Conservation (phyloP, 164 flowering plant species). For the Sedum album region DNA sequence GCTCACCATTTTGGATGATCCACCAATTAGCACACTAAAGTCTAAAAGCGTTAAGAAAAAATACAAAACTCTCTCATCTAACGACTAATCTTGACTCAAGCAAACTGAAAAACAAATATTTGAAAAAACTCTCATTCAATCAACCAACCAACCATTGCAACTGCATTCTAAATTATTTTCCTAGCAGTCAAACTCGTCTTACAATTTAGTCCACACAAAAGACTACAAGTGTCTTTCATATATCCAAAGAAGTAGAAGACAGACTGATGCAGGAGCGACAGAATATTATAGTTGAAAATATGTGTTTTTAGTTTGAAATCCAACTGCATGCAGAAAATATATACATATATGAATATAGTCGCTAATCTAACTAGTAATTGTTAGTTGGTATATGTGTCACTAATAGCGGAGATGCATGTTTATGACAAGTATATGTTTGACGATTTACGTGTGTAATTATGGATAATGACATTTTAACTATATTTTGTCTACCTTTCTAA, state of each 20-base stretch:
- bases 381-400: too few relatives aligned
- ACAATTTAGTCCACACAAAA: not conserved
- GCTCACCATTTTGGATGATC: not conserved
- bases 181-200: not conserved
- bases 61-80: not conserved
- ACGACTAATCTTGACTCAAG: not conserved
- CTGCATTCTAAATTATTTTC: constrained; percentile 1
- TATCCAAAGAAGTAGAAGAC: too few relatives aligned
- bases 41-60: not conserved
- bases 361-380: too few relatives aligned
- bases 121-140: not conserved
- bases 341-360: too few relatives aligned
- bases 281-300: too few relatives aligned
- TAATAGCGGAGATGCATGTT: too few relatives aligned
- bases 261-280: too few relatives aligned
- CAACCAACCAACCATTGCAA: not conserved
- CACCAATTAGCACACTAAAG: not conserved
- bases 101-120: too few relatives aligned
- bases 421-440: too few relatives aligned
- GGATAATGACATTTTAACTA: not conserved
- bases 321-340: too few relatives aligned
- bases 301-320: too few relatives aligned
- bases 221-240: not conserved
- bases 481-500: constrained; percentile 3
- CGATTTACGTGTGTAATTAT: not conserved